Conservation (phyloP, 2,329 filamentous ascomycete species). For the Ascocoryne sarcoides region DNA sequence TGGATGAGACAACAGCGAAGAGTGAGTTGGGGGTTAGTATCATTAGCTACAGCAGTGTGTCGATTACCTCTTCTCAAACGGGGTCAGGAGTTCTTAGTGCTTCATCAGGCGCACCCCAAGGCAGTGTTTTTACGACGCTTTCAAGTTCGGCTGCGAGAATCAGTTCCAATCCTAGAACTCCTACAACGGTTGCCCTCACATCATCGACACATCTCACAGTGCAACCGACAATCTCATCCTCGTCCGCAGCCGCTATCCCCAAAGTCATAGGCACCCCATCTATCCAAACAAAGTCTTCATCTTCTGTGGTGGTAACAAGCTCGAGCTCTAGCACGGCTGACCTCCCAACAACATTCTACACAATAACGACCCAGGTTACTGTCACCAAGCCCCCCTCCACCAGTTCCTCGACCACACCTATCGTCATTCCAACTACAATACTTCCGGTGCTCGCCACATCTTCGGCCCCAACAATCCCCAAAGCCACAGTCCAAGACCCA, state of each 20-base stretch:
- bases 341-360: not conserved
- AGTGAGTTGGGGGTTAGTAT: conserved; percentile 32
- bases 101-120: too few relatives aligned
- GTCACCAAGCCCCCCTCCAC: not conserved
- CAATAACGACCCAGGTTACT: not conserved
- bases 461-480: not conserved
- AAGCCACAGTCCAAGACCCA: not conserved
- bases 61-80: not conserved
- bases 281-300: not conserved
- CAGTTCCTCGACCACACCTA: not conserved
- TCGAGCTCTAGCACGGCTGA: not conserved
- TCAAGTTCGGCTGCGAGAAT: too few relatives aligned
- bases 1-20: conserved; percentile 32
- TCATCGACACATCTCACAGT: too few relatives aligned
- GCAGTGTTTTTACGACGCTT: too few relatives aligned
- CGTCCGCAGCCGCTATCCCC: too few relatives aligned
- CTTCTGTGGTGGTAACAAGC: not conserved
- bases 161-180: too few relatives aligned
- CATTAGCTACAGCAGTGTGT: not conserved
- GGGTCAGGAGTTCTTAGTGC: too few relatives aligned
- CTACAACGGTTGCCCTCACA: too few relatives aligned
- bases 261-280: too few relatives aligned
- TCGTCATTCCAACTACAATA: not conserved
- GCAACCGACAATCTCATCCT: too few relatives aligned
- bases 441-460: not conserved